Conservation (phyloP, 148 eudicot genomes). For the Persicaria tinctoria region DNA sequence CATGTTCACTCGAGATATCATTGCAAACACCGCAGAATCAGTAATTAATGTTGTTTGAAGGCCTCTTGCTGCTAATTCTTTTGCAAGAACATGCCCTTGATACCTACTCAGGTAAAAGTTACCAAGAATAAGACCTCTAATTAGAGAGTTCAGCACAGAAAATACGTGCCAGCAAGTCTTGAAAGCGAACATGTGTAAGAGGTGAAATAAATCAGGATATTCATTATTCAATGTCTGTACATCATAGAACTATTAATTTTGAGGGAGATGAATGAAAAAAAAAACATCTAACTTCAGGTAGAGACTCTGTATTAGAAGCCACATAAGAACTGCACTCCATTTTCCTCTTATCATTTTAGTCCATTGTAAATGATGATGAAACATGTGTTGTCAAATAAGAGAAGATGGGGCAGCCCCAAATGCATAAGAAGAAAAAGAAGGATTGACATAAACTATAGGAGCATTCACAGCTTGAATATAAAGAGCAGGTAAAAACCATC, state of each 20-base stretch:
- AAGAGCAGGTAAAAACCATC: background rate
- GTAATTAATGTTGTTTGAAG: constrained; percentile 92
- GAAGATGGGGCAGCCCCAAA: background rate
- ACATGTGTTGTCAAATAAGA: background rate
- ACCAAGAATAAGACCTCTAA: background rate
- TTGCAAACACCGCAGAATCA: constrained; percentile 97
- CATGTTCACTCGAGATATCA: constrained; percentile 99
- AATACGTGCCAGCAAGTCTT: background rate
- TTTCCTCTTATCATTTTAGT: background rate
- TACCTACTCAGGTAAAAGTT: constrained; percentile 37
- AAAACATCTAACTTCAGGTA: background rate
- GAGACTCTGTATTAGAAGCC: background rate
- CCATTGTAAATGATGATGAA: background rate
- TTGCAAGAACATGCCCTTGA: constrained; percentile 93
- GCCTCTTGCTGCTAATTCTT: constrained; percentile 83
- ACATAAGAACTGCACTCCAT: background rate
- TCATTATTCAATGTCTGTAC: too few species aligned
- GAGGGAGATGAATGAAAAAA: background rate
- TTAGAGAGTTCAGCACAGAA: background rate
- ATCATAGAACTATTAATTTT: background rate
- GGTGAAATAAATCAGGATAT: background rate
- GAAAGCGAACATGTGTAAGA: background rate
- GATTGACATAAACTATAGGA: background rate
- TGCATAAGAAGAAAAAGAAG: background rate
- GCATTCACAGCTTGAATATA: background rate